Evolutionary conservation across 441 rosid species (phyloP).

Genomic region (Biscutella laevigata): DNA sequence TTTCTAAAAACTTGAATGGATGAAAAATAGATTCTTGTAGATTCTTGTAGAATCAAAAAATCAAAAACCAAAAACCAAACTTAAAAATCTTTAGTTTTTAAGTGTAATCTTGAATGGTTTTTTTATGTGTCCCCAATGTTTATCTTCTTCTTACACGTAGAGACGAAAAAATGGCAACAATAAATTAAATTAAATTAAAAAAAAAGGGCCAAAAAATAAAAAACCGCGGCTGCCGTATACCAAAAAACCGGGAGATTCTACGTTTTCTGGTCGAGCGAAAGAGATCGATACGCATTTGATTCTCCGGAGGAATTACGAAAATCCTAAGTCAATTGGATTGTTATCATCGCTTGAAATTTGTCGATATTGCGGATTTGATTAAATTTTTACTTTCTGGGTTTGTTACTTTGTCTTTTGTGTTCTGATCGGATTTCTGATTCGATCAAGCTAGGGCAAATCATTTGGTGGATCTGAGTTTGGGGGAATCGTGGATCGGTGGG

Average conservation of each 20-base stretch:
- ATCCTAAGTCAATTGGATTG: too few relatives aligned
- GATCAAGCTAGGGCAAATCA: conserved; percentile 33
- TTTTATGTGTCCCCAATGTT: too few relatives aligned
- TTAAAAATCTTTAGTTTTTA: background rate
- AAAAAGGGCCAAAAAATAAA: background rate
- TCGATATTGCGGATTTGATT: conserved; percentile 3
- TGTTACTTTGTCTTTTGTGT: conserved; percentile 19
- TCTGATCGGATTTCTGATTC: conserved; percentile 34
- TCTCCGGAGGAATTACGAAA: background rate
- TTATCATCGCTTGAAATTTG: conserved; percentile 5
- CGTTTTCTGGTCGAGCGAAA: conserved; percentile 1
- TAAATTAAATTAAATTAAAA: background rate
- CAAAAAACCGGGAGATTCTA: conserved; percentile 29
- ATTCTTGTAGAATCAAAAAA: too few relatives aligned
- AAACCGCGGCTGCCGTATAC: conserved; percentile 21
- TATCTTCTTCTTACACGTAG: background rate
- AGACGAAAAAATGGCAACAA: conserved; percentile 3
- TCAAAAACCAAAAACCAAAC: background rate
- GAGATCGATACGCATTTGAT: conserved; percentile 22
- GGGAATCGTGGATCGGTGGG: conserved; percentile 23
- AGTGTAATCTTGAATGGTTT: too few relatives aligned
- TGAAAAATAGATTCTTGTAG: too few relatives aligned
- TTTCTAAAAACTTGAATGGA: too few relatives aligned
- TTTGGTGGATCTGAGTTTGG: conserved; percentile 25
- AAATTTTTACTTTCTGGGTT: conserved; percentile 13